These are phyloP conservation scores for Ogataea paraovalis DNA, from an alignment of 805 yeast species.

Conservation along the genomic window DNA sequence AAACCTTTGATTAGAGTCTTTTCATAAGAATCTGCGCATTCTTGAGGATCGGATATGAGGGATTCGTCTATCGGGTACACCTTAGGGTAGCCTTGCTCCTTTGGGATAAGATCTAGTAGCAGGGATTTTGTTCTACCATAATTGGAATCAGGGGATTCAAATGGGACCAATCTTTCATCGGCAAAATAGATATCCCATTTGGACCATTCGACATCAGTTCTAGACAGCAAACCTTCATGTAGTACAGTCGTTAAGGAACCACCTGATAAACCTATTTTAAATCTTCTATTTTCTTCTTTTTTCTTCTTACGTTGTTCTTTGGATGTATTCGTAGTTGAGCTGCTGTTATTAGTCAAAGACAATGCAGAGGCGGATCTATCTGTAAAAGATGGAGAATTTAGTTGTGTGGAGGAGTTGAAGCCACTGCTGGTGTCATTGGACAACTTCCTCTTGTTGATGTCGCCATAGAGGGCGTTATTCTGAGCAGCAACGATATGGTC, in stretches of 20 bases:
- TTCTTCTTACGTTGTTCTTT: slow-evolving; percentile 39
- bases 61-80: slow-evolving; percentile 81
- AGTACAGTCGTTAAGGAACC: slow-evolving; percentile 87
- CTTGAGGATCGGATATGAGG: slow-evolving; percentile 75
- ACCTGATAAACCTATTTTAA: slow-evolving; percentile 88
- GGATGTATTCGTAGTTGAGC: slow-evolving; percentile 13
- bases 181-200: slow-evolving; percentile 96
- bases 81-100: slow-evolving; percentile 52
- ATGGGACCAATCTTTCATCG: slow-evolving; percentile 92
- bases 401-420: slow-evolving; percentile 5
- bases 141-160: slow-evolving; percentile 76
- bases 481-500: slow-evolving; percentile 91
- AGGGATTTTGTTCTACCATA: slow-evolving; percentile 85
- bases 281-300: slow-evolving; percentile 62
- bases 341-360: slow-evolving; percentile 9
- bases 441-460: slow-evolving; percentile 18
- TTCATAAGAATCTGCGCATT: slow-evolving; percentile 92
- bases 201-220: slow-evolving; percentile 76
- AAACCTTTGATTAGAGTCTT: slow-evolving; percentile 80
- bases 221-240: slow-evolving; percentile 74
- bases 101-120: slow-evolving; percentile 66
- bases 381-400: slow-evolving; percentile 1
- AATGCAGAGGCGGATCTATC: slow-evolving; percentile 11
- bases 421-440: neutral
- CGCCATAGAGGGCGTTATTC: slow-evolving; percentile 54